A percentile compares a stretch with the other conserved stretches of the same genome.
Evolutionary conservation across 176 grass and related monocot genomes (phyloP).

Genomic region (Aegilops umbellulata): DNA sequence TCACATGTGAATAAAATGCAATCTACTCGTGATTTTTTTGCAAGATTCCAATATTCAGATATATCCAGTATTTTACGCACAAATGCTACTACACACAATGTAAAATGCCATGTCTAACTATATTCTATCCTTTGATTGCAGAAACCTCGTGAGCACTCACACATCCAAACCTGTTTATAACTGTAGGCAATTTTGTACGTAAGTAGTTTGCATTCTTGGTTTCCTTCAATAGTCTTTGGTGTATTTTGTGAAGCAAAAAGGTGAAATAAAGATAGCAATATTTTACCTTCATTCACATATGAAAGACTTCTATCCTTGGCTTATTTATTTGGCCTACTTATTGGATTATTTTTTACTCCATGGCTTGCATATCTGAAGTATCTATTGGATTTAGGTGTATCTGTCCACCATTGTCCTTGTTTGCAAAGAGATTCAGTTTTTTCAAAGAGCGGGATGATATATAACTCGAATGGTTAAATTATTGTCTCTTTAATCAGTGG

Average conservation of each 20-base stretch:
- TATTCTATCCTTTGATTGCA: slow-evolving; percentile 38
- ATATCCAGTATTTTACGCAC: not conserved
- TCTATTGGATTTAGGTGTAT: not conserved
- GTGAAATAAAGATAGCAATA: slow-evolving; percentile 17
- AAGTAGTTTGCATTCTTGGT: slow-evolving; percentile 32
- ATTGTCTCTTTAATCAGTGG: not conserved
- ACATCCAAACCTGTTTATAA: not conserved
- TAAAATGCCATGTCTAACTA: slow-evolving; percentile 23
- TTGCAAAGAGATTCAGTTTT: not conserved
- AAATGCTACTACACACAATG: slow-evolving; percentile 1
- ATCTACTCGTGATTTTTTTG: not conserved
- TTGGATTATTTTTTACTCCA: not conserved
- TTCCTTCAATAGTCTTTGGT: not conserved
- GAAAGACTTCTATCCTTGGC: not conserved
- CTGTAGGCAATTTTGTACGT: slow-evolving; percentile 49
- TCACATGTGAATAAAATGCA: not conserved
- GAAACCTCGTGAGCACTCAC: slow-evolving; percentile 25
- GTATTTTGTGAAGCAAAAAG: slow-evolving; percentile 10
- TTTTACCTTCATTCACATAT: slow-evolving; percentile 14
- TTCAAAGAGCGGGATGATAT: not conserved
- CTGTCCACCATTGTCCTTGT: not conserved
- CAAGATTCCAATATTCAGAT: not conserved
- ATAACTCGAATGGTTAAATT: not conserved
- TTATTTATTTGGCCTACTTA: not conserved
- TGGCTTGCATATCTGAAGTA: not conserved